Evolutionary conservation across 768 basidiomycete species (phyloP).

Genomic region (Sistotremastrum suecicum): DNA sequence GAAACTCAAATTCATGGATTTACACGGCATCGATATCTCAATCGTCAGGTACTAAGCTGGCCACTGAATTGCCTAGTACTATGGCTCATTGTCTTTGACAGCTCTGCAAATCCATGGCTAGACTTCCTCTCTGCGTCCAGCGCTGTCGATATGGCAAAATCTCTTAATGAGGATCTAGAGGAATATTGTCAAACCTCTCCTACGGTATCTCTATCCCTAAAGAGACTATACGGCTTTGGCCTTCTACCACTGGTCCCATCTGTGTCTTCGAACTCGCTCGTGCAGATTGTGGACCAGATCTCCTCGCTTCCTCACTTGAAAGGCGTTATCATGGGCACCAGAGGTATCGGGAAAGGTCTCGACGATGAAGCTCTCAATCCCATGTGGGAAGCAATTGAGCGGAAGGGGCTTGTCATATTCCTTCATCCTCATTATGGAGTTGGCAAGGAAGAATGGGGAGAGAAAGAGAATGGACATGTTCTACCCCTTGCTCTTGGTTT

Average conservation of each 20-base stretch:
- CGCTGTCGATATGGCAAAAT: constrained; percentile 50
- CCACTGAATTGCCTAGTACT: background rate
- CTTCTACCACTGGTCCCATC: constrained; percentile 69
- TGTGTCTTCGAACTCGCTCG: constrained; percentile 36
- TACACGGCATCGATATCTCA: constrained; percentile 65
- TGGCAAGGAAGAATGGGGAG: constrained; percentile 58
- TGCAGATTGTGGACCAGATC: constrained; percentile 57
- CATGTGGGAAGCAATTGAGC: constrained; percentile 67
- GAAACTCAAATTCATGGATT: constrained; percentile 78
- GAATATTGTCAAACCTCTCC: constrained; percentile 62
- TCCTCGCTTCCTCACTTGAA: constrained; percentile 49
- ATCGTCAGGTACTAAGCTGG: constrained; percentile 44
- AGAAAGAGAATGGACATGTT: constrained; percentile 72
- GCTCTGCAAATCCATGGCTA: constrained; percentile 85
- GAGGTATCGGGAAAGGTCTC: constrained; percentile 62
- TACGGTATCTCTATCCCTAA: constrained; percentile 23
- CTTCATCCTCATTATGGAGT: constrained; percentile 83
- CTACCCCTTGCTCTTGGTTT: constrained; percentile 79
- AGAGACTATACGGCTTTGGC: constrained; percentile 73
- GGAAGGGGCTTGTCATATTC: constrained; percentile 61
- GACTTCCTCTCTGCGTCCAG: constrained; percentile 66
- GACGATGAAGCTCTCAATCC: constrained; percentile 70
- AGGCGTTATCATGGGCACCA: constrained; percentile 72
- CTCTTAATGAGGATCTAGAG: constrained; percentile 68
- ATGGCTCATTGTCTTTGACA: constrained; percentile 14